Base-by-base conservation (phyloP, 2,329 filamentous ascomycete species). In the Colletotrichum spinosum region DNA sequence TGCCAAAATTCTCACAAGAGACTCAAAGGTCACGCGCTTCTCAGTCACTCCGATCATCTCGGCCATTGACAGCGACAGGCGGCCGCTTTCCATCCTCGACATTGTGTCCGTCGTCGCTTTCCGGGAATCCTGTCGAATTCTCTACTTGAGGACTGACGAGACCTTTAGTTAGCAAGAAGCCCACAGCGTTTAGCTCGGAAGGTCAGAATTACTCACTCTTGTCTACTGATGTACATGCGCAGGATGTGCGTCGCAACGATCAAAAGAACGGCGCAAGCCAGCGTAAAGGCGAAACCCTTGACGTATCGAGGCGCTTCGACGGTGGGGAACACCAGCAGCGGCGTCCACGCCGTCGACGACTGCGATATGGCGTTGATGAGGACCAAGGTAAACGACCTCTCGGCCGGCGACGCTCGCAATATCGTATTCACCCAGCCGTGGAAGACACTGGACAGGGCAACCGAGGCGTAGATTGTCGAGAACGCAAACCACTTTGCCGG, bases 341-440 rank as follows among this genome's bases (percentile, higher is more conserved):
- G 82, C 2, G 83, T 87, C 85, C 85, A 88, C 0, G 83, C 84
- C 78, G 56, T 86, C 81, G 41, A 86, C 75, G 3, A 83, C 84
- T 87, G 0, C 81, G 84, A 0, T 81, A 86, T 70, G 86, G 64
- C 59, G n/a, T 63, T 65, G 44, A 67, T 65, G 10, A 67, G 49
- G 8, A 65, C 64, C 35, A 63, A 25, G 0, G 60, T 67, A n/a
- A 67, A 58, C 9, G 64, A 63, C 17, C 60, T 38, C 6, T 67
- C 64, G 0, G 54, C 64, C 4, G 60, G 59, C 8, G 60, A 64
- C 8, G 60, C 48, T 6, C 64, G 48, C 17, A 65, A 8, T 33
- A 58, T 49, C 4, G 59, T 65, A 2, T 63, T 65, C 2, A 65
- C 60, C 64, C 64, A 67, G 60, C 60, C 64, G 7, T 67, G 51